Evolutionary conservation across 1,139 yeast species (phyloP).

Genomic region (Magnusiomyces paraingens): DNA sequence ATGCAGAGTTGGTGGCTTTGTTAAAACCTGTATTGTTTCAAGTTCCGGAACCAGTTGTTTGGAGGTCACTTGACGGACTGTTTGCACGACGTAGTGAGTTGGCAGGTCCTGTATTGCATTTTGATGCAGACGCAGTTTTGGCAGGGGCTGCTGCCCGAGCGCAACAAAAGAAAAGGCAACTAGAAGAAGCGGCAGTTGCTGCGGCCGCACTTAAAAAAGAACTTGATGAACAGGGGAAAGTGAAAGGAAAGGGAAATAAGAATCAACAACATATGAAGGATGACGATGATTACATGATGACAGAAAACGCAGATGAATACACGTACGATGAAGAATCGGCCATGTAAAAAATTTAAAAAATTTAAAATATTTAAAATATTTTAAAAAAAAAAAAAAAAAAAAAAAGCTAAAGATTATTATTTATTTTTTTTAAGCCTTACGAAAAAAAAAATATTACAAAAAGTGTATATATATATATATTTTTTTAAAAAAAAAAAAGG

Average conservation of each 20-base stretch:
- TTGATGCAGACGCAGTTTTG: constrained; percentile 12
- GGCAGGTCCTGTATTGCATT: constrained; percentile 7
- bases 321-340: too few species aligned
- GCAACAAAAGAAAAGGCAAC: not conserved
- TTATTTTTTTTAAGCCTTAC: not conserved
- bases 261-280: too few species aligned
- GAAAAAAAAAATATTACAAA: not conserved
- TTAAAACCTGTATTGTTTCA: constrained; percentile 19
- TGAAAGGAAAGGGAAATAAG: too few species aligned
- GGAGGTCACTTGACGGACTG: constrained; percentile 21
- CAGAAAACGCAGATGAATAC: too few species aligned
- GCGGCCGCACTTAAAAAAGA: not conserved
- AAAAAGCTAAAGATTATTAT: not conserved
- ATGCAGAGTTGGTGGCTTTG: constrained; percentile 8
- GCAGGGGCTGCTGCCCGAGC: constrained; percentile 1
- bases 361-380: too few species aligned
- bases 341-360: too few species aligned
- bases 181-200: constrained; percentile 5
- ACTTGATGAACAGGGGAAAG: too few species aligned
- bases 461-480: not conserved
- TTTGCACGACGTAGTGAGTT: constrained; percentile 18
- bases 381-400: too few species aligned
- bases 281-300: too few species aligned
- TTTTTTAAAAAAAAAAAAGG: too few species aligned
- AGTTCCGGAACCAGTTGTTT: constrained; percentile 21